Percentiles rank a stretch among this genome's conserved stretches.
These are phyloP conservation scores for Rubia tinctorum DNA, from an alignment of 305 asterid species.

Conservation along the genomic window DNA sequence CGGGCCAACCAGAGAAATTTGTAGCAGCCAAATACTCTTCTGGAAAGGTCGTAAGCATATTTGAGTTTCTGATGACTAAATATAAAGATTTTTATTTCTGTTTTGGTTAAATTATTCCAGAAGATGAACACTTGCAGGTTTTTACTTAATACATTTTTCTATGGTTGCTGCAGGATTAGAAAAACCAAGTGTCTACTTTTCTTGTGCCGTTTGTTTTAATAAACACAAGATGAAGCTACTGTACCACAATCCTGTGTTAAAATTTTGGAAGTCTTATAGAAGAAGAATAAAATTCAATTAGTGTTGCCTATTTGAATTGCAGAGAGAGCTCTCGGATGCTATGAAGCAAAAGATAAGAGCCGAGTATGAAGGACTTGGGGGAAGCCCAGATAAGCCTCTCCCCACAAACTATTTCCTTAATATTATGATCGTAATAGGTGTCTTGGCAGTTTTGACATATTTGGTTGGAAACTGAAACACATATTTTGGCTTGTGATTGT, in stretches of 20 bases:
- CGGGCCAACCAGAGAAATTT: conserved; percentile 70
- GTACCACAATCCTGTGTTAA: conserved; percentile 44
- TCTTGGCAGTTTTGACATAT: conserved; percentile 71
- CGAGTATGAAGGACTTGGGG: conserved; percentile 84
- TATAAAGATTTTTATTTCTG: not conserved
- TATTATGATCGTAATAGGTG: conserved; percentile 74
- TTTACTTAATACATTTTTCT: conserved; percentile 25
- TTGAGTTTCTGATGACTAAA: not conserved
- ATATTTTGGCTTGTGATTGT: conserved; percentile 16
- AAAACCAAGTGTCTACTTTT: conserved; percentile 53
- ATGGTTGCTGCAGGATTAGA: conserved; percentile 79
- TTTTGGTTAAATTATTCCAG: conserved; percentile 7
- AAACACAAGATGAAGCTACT: conserved; percentile 52
- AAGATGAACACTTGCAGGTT: not conserved
- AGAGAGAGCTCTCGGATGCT: conserved; percentile 82
- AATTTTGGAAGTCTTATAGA: conserved; percentile 41
- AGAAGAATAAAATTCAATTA: conserved; percentile 44
- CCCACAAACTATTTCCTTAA: conserved; percentile 81
- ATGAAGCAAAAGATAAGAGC: conserved; percentile 95
- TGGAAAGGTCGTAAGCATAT: conserved; percentile 62
- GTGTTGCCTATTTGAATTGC: conserved; percentile 70
- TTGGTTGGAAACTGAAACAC: conserved; percentile 60
- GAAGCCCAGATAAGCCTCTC: conserved; percentile 97
- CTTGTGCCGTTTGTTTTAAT: conserved; percentile 51
- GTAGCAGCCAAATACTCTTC: conserved; percentile 83